phyloP scores from a whole-genome alignment of 192 early-diverging fungal species.

The Gamsiella multidivaricata region DNA sequence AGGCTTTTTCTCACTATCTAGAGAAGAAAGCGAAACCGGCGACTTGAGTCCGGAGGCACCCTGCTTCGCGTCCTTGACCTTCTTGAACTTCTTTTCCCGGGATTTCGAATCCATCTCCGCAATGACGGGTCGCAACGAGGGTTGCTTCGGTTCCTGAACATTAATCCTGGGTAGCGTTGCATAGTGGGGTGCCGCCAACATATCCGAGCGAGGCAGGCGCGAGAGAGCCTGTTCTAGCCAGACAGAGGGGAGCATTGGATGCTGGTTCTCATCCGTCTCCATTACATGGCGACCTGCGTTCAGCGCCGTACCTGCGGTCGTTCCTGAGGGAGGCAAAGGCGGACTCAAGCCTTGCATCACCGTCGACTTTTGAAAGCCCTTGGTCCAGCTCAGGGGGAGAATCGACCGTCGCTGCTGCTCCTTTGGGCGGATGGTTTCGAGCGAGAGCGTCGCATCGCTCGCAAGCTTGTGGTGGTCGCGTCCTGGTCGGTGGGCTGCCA shows the following conservation, averaged over 20 bases:
- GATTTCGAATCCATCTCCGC: slow-evolving; percentile 2
- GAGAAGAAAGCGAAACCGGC: neutral
- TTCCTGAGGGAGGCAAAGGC: neutral
- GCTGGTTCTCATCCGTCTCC: slow-evolving; percentile 20
- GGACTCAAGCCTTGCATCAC: neutral
- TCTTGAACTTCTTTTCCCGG: neutral
- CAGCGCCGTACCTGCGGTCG: neutral
- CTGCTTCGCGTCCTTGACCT: neutral
- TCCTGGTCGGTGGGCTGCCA: slow-evolving; percentile 42
- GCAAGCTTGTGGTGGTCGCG: slow-evolving; percentile 20
- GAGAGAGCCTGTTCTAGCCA: slow-evolving; percentile 43
- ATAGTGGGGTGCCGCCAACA: slow-evolving; percentile 24
- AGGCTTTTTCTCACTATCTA: neutral
- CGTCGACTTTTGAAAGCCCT: slow-evolving; percentile 20
- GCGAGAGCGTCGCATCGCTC: slow-evolving; percentile 24
- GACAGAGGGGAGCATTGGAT: slow-evolving; percentile 24
- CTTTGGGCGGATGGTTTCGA: slow-evolving; percentile 42
- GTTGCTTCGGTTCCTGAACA: neutral
- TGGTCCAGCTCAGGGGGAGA: slow-evolving; percentile 24
- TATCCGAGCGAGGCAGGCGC: slow-evolving; percentile 15
- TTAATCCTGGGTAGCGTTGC: slow-evolving; percentile 32
- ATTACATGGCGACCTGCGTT: slow-evolving; percentile 9
- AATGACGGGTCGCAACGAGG: neutral
- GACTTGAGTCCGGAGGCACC: neutral
- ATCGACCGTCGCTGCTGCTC: slow-evolving; percentile 45